These are phyloP conservation scores for Botrytis elliptica DNA, from an alignment of 2,329 filamentous ascomycete species.

Conservation along the genomic window DNA sequence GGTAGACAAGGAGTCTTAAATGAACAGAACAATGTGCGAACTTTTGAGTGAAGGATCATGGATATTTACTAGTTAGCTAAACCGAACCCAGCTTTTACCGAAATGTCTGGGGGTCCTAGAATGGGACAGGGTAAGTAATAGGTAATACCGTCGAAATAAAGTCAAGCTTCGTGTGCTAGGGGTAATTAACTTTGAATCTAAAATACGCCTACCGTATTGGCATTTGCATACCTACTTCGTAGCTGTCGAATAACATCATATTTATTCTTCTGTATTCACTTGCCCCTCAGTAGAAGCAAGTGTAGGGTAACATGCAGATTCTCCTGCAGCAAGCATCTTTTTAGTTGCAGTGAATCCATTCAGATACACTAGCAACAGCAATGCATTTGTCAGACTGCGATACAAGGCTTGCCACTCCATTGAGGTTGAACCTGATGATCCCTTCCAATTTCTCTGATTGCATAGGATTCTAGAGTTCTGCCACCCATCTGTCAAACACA, in stretches of 20 bases:
- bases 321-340: background rate
- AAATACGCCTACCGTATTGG: background rate
- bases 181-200: background rate
- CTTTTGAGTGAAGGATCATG: background rate
- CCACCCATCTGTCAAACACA: background rate
- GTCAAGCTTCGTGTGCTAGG: conserved; percentile 6
- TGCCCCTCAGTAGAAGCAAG: background rate
- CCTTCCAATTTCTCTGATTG: background rate
- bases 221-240: background rate
- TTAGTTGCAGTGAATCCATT: background rate
- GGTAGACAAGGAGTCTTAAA: background rate
- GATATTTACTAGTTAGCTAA: background rate
- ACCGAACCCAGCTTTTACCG: background rate
- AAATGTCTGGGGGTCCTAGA: background rate
- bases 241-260: background rate
- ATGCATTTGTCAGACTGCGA: background rate
- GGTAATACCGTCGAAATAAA: background rate
- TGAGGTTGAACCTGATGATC: conserved; percentile 6
- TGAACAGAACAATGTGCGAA: background rate
- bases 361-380: background rate
- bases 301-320: background rate
- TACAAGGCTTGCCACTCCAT: background rate
- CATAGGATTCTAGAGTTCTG: background rate
- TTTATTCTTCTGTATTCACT: background rate
- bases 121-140: background rate